Base-by-base conservation (phyloP, 495 filamentous ascomycete genomes). In the Penicillium malachiteum region DNA sequence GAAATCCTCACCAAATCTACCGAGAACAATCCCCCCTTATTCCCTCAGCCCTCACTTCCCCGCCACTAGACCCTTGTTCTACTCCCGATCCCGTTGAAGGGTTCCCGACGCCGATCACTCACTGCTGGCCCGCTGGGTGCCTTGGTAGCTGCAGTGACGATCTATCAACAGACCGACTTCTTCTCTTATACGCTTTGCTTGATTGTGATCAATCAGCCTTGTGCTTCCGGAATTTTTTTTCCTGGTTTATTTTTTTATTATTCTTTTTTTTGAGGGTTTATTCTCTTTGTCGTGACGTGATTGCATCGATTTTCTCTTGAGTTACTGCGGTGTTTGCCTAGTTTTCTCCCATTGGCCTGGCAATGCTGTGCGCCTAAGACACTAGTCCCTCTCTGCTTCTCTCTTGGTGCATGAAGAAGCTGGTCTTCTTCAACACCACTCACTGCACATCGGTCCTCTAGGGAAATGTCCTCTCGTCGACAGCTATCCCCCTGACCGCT, bases 381-480 rank as follows among this genome's bases (percentile, higher is more conserved):
- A 38, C 38, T 32, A 48, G 39, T 50, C 63, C 50, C 39, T 34
- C 26, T 26, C 53, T 38, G 56, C 55, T 48, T 11, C 26, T 18
- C 40, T 41, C 34, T 30, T 42, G 50, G 67, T 74, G 62, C 62
- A 69, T 74, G 68, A 68, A 74, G 65, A 62, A 75, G 74, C 71
- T 77, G 74, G 72, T 66, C 71, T 73, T 59, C 63, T 60, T 68
- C 70, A 48, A 65, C 60, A 66, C 56, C 60, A 51, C 57, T 51
- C 50, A 60, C 57, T 62, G 49, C 55, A 37, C 52, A 60, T 56
- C 60, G 55, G 52, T 60, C 49, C 50, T 48, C 62, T 43, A 44
- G 57, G 67, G 71, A 69, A 67, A 77, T 71, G 65, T 66, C 51
- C 58, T 60, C 26, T 49, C 50, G 42, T 55, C 43, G 54, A 63